Base-by-base conservation (phyloP, 129 eudicot species). In the Deinandra increscens region DNA sequence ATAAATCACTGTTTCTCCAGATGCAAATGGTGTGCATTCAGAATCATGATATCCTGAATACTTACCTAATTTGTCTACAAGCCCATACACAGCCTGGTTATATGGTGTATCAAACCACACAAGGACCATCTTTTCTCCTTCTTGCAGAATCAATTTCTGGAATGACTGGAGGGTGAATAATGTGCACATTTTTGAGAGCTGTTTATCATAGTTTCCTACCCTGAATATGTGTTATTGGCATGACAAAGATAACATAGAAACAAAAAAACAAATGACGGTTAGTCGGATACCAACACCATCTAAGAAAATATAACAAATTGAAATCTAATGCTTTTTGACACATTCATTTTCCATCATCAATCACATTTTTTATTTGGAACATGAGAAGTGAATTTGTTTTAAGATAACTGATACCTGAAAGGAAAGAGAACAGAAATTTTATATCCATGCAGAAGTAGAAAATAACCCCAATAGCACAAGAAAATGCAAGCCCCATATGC, bases 91-190 rank as follows among this genome's bases (percentile, higher is more conserved):
- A 60, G 99, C 99, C 86, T 89, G 97, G 75, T 94, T 94, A 82
- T 90, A 94, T 56, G 99, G 91, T 33, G 97, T 94, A 64, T 94
- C 97, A 69, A 90, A 82, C 97, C 89, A 90, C 58, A 94, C 99
- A 87, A 90, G 97, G 26, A 94, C 97, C 87, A 94, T 38, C 81
- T 90, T 94, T 82, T 94, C 99, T 70, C 99, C 99, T 89, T 90
- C 99, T 81, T 94, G 99, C 79, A 87, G 99, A 55, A 94, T 79
- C 80, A 94, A 70, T 73, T 94, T 94, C 50, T 90, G 88, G 76
- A 89, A 75, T 23, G 97, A 94, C 78, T 94, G 97, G 62, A 87
- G 63, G 58, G 99, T 94, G 73, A 94, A 94, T 72, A 87, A 70
- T 66, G 72, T 78, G 66, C 86, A 85, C 99, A 94, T 83, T 53